Base-by-base conservation (phyloP, 2,329 filamentous ascomycete species). In the Aspergillus pseudoviridinutans region DNA sequence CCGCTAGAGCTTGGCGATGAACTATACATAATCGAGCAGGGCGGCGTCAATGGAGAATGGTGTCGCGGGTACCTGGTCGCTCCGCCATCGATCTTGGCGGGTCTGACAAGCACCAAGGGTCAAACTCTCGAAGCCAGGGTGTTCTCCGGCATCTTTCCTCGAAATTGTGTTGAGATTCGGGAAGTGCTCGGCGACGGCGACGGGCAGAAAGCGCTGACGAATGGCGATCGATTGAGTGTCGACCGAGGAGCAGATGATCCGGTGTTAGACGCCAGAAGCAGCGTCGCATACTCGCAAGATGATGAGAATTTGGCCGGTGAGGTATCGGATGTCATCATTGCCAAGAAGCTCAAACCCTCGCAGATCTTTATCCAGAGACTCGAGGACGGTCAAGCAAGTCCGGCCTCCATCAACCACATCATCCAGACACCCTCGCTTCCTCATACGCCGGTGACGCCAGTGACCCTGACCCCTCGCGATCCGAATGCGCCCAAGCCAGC, bases 1-100 rank as follows among this genome's bases (percentile, higher is more conserved):
- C 94, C 95, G 9, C 88, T 99, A 73, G 92, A 99, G 76, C 91
- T 99, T 63, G 94, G 94, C 74, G 94, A 99, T 83, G 94, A 99
- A 78, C 82, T 99, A 63, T 99, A 99, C 78, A 95, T 99, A 65
- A 97, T 99, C 71, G 93, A 97, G 77, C 91, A 97, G 77, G 95
- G 93, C 42, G 89, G 91, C 24, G 76, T 73, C 41, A 86, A 96
- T 76, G 90, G 89, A 68, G 85, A 91, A 73, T 99, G 94, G 95
- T 89, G 93, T 76, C 88, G 94, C 55, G 94, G 94, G 58, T 99
- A 99, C 76, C 83, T 99, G 59, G 89, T 99, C 65, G 92, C 94
- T 62, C 93, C 94, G 53, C 94, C 94, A 22, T 96, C 92, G 66
- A 80, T 99, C 71, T 84, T 99, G 58, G 91, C 94, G 20, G 94